These are phyloP conservation scores for Erysimum cheiranthoides DNA, from an alignment of 345 rosid species.

Conservation along the genomic window DNA sequence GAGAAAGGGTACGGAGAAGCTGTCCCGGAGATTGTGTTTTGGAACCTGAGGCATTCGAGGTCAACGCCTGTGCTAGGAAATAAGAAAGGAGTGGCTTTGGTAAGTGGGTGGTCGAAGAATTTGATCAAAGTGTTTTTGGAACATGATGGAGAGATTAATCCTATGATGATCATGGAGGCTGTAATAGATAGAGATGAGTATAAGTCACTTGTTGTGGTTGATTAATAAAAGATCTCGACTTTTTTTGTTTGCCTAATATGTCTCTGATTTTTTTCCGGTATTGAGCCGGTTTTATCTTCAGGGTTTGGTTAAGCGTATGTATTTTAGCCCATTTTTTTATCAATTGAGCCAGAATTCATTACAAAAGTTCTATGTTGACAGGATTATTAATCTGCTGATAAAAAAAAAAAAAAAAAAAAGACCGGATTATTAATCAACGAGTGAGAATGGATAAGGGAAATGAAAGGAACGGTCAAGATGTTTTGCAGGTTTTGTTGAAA, in stretches of 20 bases:
- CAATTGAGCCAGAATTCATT: too few species aligned
- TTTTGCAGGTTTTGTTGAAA: not conserved
- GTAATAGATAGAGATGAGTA: constrained; percentile 58
- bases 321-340: too few species aligned
- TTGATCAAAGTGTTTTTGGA: constrained; percentile 58
- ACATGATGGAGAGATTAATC: constrained; percentile 46
- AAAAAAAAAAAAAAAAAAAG: too few species aligned
- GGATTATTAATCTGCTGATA: too few species aligned
- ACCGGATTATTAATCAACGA: constrained; percentile 47
- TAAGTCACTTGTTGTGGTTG: constrained; percentile 47
- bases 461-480: not conserved
- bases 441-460: not conserved
- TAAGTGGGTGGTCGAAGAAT: constrained; percentile 72
- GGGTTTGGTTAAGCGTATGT: constrained; percentile 46
- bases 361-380: too few species aligned
- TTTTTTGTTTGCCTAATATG: not conserved
- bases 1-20: constrained; percentile 54
- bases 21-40: constrained; percentile 63
- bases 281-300: constrained; percentile 61
- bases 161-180: constrained; percentile 50
- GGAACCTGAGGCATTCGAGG: constrained; percentile 61
- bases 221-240: constrained; percentile 10
- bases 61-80: constrained; percentile 52
- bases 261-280: constrained; percentile 61
- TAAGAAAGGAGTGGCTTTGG: constrained; percentile 58